A percentile compares a stretch with the other conserved stretches of the same genome.
phyloP scores from a whole-genome alignment of 2,329 filamentous ascomycete species.

The Talaromyces rugulosus region DNA sequence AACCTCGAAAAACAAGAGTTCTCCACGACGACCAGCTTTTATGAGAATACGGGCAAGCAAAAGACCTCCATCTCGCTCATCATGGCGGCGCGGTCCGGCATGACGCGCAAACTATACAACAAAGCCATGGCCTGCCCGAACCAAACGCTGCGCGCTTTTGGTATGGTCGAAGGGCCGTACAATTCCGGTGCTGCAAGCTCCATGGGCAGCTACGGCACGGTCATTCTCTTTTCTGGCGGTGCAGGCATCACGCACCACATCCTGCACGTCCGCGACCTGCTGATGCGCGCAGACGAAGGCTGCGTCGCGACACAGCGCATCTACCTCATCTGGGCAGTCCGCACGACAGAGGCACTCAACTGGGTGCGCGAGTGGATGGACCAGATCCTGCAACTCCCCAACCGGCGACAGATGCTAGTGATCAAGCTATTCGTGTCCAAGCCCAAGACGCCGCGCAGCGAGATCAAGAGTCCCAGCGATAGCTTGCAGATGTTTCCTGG shows the following conservation, averaged over 20 bases:
- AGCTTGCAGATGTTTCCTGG: constrained; percentile 61
- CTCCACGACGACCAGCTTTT: constrained; percentile 8
- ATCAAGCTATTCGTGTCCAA: constrained; percentile 62
- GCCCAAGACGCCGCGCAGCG: constrained; percentile 47
- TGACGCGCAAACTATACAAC: constrained; percentile 59
- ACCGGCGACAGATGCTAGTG: constrained; percentile 54
- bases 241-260: constrained; percentile 65
- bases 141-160: constrained; percentile 49
- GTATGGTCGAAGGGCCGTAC: constrained; percentile 62
- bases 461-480: constrained; percentile 54
- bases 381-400: constrained; percentile 56
- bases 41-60: constrained; percentile 18
- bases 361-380: constrained; percentile 67
- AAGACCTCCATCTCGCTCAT: constrained; percentile 52
- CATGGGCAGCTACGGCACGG: constrained; percentile 59
- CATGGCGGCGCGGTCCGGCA: constrained; percentile 58
- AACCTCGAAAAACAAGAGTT: constrained; percentile 32
- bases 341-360: constrained; percentile 55
- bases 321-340: constrained; percentile 60
- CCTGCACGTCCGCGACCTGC: constrained; percentile 56
- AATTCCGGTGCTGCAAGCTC: constrained; percentile 52
- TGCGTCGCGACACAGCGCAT: constrained; percentile 57
- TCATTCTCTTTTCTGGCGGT: constrained; percentile 62
- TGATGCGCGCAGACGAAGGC: constrained; percentile 48
- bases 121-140: constrained; percentile 47